These are phyloP conservation scores for Xylona heveae DNA, from an alignment of 495 filamentous ascomycete species.

Conservation along the genomic window DNA sequence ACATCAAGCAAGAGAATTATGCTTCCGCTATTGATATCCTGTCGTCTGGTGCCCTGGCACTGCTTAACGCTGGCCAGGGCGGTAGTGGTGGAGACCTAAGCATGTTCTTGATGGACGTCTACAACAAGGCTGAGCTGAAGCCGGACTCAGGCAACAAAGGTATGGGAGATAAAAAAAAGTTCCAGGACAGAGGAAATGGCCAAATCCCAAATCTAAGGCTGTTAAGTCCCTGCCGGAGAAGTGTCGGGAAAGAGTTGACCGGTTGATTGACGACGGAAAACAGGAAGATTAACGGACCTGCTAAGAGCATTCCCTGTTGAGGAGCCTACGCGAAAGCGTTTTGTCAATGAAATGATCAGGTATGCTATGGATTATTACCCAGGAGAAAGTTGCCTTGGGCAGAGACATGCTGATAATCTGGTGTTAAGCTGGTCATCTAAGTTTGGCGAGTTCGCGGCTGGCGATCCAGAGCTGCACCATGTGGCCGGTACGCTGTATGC, in stretches of 20 bases:
- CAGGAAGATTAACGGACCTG: conserved; percentile 35
- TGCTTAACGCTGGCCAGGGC: conserved; percentile 74
- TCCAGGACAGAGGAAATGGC: too few species aligned
- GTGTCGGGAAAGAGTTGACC: too few species aligned
- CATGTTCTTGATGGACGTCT: conserved; percentile 67
- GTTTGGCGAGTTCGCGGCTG: conserved; percentile 69
- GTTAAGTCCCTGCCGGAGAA: too few species aligned
- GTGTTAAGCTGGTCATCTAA: conserved; percentile 54
- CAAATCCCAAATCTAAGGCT: too few species aligned
- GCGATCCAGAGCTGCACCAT: conserved; percentile 90
- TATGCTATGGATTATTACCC: conserved; percentile 15
- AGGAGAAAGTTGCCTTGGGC: too few species aligned
- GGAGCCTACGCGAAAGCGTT: conserved; percentile 81
- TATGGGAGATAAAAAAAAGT: too few species aligned
- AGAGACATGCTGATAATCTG: conserved; percentile 7
- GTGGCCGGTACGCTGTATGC: conserved; percentile 74
- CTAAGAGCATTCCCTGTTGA: conserved; percentile 59
- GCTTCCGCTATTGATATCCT: conserved; percentile 69
- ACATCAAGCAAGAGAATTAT: conserved; percentile 70
- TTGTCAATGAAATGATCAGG: conserved; percentile 70
- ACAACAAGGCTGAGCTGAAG: conserved; percentile 58
- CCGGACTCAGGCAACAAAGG: conserved; percentile 44
- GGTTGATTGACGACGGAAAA: conserved; percentile 1
- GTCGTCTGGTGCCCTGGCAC: conserved; percentile 57
- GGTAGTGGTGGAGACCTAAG: conserved; percentile 84